Conservation (phyloP, 148 eudicot genomes). For the Silene conica region DNA sequence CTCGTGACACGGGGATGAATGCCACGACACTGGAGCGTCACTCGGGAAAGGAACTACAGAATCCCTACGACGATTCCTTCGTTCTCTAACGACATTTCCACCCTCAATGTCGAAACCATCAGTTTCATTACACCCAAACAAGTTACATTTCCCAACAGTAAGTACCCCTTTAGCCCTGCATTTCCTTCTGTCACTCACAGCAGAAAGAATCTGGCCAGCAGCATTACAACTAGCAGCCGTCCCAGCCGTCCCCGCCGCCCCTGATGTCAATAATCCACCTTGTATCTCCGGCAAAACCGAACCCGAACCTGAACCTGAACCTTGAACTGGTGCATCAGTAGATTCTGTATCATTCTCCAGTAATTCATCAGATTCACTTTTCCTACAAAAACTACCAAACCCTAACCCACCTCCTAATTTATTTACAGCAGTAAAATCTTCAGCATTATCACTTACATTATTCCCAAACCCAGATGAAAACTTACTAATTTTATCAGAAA, state of each 20-base stretch:
- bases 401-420: constrained; percentile 32
- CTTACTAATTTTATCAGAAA: constrained; percentile 2
- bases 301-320: constrained; percentile 31
- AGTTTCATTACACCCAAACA: too few species aligned
- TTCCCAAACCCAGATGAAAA: constrained; percentile 7
- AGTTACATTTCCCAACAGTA: too few species aligned
- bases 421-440: constrained; percentile 32
- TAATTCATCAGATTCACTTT: constrained; percentile 5
- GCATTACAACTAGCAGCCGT: constrained; percentile 66
- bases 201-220: constrained; percentile 67
- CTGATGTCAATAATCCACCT: constrained; percentile 31
- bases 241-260: constrained; percentile 35
- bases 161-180: constrained; percentile 72
- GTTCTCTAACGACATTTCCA: constrained; percentile 13
- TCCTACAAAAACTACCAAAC: constrained; percentile 11
- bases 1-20: constrained; percentile 45
- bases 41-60: constrained; percentile 26
- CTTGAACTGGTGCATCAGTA: constrained; percentile 44
- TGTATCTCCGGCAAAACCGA: constrained; percentile 50
- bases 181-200: constrained; percentile 64
- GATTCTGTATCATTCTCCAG: constrained; percentile 5
- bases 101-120: constrained; percentile 22
- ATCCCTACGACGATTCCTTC: constrained; percentile 23
- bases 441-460: constrained; percentile 12
- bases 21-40: constrained; percentile 68